These are phyloP conservation scores for Leonotis leonurus DNA, from an alignment of 257 asterid genomes.

Conservation along the genomic window DNA sequence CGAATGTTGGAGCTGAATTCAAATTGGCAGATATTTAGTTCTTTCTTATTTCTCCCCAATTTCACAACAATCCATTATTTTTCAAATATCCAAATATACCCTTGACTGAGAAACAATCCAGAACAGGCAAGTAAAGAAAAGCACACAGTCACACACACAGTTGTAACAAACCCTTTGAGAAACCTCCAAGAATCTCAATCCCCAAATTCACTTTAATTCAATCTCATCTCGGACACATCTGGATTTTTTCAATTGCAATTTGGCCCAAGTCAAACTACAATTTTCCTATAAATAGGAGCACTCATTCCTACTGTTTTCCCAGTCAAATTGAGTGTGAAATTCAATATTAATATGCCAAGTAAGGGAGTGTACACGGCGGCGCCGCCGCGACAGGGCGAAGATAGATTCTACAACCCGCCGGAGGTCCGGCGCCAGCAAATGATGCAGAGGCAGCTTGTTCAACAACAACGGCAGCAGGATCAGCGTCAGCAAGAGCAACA, in stretches of 20 bases:
- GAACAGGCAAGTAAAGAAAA: constrained; percentile 16
- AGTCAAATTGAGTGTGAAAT: constrained; percentile 7
- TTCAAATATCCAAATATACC: constrained; percentile 17
- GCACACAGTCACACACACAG: constrained; percentile 12
- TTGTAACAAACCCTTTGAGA: too few species aligned
- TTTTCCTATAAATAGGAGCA: constrained; percentile 19
- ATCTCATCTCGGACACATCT: constrained; percentile 18
- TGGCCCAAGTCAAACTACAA: constrained; percentile 1
- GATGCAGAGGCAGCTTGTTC: constrained; percentile 25
- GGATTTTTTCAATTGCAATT: constrained; percentile 14
- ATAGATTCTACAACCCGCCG: constrained; percentile 54
- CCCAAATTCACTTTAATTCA: constrained; percentile 31
- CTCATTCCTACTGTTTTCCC: constrained; percentile 1
- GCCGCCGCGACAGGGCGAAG: constrained; percentile 36
- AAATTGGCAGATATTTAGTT: too few species aligned
- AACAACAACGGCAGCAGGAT: constrained; percentile 22
- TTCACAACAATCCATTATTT: constrained; percentile 7
- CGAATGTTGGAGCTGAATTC: too few species aligned
- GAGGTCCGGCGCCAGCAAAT: constrained; percentile 48
- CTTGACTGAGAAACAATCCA: constrained; percentile 21
- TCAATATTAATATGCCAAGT: constrained; percentile 44
- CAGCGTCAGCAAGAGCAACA: too few species aligned
- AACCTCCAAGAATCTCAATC: constrained; percentile 21
- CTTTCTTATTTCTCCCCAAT: constrained; percentile 2
- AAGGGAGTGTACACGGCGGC: constrained; percentile 56